Evolutionary conservation across 371 early-diverging fungal species (phyloP).

Genomic region (Mucor sp.): DNA sequence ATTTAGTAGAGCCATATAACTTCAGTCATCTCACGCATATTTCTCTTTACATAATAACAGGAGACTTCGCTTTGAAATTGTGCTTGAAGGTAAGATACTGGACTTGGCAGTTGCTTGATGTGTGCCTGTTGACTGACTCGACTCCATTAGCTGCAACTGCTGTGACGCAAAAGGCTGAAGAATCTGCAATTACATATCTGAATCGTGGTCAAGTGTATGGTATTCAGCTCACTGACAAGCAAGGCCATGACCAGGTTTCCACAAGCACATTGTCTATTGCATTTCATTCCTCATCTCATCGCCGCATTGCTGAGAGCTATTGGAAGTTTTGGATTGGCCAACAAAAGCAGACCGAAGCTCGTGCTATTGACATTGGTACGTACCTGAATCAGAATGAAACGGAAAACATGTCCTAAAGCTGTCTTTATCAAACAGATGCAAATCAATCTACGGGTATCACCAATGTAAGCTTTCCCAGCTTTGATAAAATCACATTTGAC

Average conservation of each 20-base stretch:
- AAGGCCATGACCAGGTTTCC: constrained; percentile 45
- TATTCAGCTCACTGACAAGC: constrained; percentile 51
- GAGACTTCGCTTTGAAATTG: constrained; percentile 26
- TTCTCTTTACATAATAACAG: constrained; percentile 3
- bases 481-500: constrained; percentile 67
- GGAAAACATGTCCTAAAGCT: not conserved
- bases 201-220: constrained; percentile 60
- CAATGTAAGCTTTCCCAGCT: constrained; percentile 51
- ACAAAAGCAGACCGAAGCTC: constrained; percentile 61
- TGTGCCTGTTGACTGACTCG: not conserved
- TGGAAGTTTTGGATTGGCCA: constrained; percentile 82
- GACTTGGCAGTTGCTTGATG: not conserved
- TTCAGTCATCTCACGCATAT: not conserved
- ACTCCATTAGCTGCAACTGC: constrained; percentile 26
- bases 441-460: constrained; percentile 49
- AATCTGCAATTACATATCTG: constrained; percentile 30
- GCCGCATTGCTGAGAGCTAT: constrained; percentile 65
- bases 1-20: constrained; percentile 1
- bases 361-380: constrained; percentile 67
- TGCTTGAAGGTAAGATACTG: constrained; percentile 33
- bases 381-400: not conserved
- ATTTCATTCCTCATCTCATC: constrained; percentile 79
- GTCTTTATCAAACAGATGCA: constrained; percentile 22
- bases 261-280: constrained; percentile 66
- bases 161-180: constrained; percentile 31